Base-by-base conservation (phyloP, 805 yeast genomes). In the Metschnikowia proteae region DNA sequence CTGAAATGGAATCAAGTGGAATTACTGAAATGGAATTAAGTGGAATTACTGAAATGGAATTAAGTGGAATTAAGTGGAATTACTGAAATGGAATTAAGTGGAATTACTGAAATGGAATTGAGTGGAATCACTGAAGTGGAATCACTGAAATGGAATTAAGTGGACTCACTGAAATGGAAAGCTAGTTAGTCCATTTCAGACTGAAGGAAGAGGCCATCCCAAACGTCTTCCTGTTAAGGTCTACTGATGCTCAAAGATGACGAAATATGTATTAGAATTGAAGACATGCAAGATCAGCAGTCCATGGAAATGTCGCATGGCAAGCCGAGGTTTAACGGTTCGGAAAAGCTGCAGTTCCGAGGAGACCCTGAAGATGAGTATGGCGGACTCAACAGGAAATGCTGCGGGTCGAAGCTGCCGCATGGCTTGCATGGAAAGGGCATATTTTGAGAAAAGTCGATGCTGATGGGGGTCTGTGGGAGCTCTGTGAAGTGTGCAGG, bases 391-490 rank as follows among this genome's bases (percentile, higher is more conserved):
- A 38, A 27, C 41, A 38, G 41, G 28, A 38, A 38, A 7, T 26
- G 29, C 28, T 35, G 27, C 8, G n/a, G 38, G 5, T 35, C 38
- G 28, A 23, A 11, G 27, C 6, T 10, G 8, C 7, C 27, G 38
- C 38, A 35, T 10, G 36, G 25, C 11, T 33, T 17, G 36, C 36
- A 37, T 7, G 9, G 30, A 17, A 17, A 2, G 10, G 29, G 22
- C 6, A 25, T 4, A 6, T n/a, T 4, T 6, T 26, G 30, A 26
- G 28, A 38, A 5, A 27, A 38, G 3, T 38, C 41, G 6, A 37
- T 10, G 31, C 69, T 74, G 39, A 49, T 60, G 42, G 50, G 30
- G 44, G 45, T 31, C 50, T 32, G 39, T n/a, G 23, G 36, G 25
- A 23, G n/a, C 39, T 32, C 9, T 5, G 37, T 23, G 28, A 17